Conservation (phyloP, 2,329 filamentous ascomycete genomes). For the Ascochyta fabae region DNA sequence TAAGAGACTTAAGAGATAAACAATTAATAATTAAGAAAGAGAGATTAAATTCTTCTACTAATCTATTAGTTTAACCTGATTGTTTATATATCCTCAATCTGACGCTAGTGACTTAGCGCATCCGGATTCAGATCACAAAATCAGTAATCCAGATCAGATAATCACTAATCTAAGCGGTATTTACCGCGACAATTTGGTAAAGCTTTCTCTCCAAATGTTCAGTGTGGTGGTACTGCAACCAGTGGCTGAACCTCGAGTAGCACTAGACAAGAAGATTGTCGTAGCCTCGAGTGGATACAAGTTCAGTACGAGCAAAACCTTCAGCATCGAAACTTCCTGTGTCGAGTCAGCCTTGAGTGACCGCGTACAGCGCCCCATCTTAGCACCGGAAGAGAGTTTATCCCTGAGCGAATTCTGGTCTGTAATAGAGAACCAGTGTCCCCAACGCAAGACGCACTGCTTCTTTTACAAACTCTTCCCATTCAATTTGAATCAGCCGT, state of each 20-base stretch:
- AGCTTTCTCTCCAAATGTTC: background rate
- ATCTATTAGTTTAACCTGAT: too few relatives aligned
- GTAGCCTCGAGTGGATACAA: background rate
- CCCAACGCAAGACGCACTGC: background rate
- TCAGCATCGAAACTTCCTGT: background rate
- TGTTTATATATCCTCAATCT: too few relatives aligned
- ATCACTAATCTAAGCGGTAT: too few relatives aligned
- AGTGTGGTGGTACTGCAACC: slow-evolving; percentile 2
- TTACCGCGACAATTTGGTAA: too few relatives aligned
- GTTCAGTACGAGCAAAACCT: background rate
- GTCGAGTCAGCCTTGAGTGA: background rate
- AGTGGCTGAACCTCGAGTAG: background rate
- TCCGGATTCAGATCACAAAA: too few relatives aligned
- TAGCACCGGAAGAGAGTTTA: slow-evolving; percentile 2
- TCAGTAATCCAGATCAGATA: too few relatives aligned
- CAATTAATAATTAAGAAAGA: too few relatives aligned
- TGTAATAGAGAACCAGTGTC: background rate
- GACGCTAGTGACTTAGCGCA: too few relatives aligned
- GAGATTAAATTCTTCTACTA: too few relatives aligned
- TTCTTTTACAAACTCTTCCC: too few relatives aligned
- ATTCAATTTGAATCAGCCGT: too few relatives aligned
- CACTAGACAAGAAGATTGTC: background rate
- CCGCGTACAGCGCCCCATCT: background rate
- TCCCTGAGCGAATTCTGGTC: background rate
- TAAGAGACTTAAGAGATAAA: too few relatives aligned